A percentile compares a stretch with the other conserved stretches of the same genome.
Evolutionary conservation across 345 rosid species (phyloP).

Genomic region (Aethionema arabicum): DNA sequence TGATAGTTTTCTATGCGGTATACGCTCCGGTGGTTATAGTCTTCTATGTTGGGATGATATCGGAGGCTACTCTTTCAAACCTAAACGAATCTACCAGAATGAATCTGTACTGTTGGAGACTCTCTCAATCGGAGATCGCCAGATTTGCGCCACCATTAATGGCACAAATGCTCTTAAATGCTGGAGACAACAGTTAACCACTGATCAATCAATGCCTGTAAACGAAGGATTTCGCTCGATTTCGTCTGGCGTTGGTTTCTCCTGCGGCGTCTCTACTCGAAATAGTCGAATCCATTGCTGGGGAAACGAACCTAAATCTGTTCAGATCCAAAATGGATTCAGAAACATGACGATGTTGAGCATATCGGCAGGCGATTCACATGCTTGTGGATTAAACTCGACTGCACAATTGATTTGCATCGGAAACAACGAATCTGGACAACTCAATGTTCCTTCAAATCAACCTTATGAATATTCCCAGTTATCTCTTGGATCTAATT

Average conservation of each 20-base stretch:
- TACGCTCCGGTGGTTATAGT: constrained; percentile 58
- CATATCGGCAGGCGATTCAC: constrained; percentile 60
- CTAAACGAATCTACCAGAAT: constrained; percentile 53
- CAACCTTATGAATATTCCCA: constrained; percentile 39
- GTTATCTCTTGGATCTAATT: constrained; percentile 58
- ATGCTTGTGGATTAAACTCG: constrained; percentile 69
- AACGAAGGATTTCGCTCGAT: constrained; percentile 41
- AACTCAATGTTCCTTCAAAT: constrained; percentile 50
- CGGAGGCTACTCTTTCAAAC: constrained; percentile 18
- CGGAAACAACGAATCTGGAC: constrained; percentile 57
- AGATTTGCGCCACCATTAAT: constrained; percentile 60
- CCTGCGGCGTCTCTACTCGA: constrained; percentile 56
- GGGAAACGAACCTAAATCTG: constrained; percentile 46
- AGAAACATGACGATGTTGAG: constrained; percentile 48
- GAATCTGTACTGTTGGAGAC: constrained; percentile 38
- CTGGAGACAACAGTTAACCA: constrained; percentile 46
- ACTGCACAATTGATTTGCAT: constrained; percentile 56
- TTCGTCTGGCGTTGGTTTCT: constrained; percentile 69
- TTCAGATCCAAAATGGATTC: constrained; percentile 48
- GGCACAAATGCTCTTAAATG: constrained; percentile 45
- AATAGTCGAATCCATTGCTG: constrained; percentile 47
- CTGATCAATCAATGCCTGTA: not conserved
- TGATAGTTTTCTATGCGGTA: constrained; percentile 55
- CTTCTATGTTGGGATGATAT: constrained; percentile 65
- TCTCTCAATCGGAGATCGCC: constrained; percentile 62